Evolutionary conservation across 768 basidiomycete species (phyloP).

Genomic region (Phaffia australis): DNA sequence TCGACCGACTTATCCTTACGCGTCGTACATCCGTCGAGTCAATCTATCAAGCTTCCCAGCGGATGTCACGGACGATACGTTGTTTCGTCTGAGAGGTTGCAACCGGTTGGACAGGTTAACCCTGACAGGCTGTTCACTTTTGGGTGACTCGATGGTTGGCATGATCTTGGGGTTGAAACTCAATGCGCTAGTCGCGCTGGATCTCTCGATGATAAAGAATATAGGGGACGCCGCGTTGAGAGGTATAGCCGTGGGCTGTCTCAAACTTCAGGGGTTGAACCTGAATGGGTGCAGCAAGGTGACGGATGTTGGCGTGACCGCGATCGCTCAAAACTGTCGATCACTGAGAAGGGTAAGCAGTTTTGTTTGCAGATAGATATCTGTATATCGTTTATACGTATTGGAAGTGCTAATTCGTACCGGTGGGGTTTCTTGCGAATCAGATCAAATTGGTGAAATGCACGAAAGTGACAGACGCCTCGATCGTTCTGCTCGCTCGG

Average conservation of each 20-base stretch:
- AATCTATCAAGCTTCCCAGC: slow-evolving; percentile 67
- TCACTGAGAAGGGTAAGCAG: slow-evolving; percentile 55
- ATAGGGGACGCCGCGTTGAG: slow-evolving; percentile 62
- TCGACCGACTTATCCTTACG: slow-evolving; percentile 62
- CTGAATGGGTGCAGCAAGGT: slow-evolving; percentile 70
- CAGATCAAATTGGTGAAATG: slow-evolving; percentile 62
- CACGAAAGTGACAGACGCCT: slow-evolving; percentile 64
- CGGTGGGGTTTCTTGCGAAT: neutral
- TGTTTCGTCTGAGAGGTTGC: slow-evolving; percentile 61
- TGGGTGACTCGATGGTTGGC: slow-evolving; percentile 55
- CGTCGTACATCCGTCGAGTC: slow-evolving; percentile 75
- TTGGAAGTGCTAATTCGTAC: neutral
- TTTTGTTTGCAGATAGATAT: neutral
- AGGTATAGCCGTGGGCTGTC: slow-evolving; percentile 58
- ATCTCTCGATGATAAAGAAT: slow-evolving; percentile 61
- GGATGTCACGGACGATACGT: slow-evolving; percentile 61
- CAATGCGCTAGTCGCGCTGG: slow-evolving; percentile 71
- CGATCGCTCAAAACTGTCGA: slow-evolving; percentile 62
- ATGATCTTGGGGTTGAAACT: slow-evolving; percentile 52
- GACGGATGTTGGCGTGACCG: slow-evolving; percentile 63
- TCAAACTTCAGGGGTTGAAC: slow-evolving; percentile 81
- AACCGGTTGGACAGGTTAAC: slow-evolving; percentile 77
- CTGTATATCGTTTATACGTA: neutral
- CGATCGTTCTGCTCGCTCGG: slow-evolving; percentile 64
- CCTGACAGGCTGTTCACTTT: slow-evolving; percentile 61